These are phyloP conservation scores for Royoungia palumana DNA, from an alignment of 768 basidiomycete genomes.

Conservation along the genomic window DNA sequence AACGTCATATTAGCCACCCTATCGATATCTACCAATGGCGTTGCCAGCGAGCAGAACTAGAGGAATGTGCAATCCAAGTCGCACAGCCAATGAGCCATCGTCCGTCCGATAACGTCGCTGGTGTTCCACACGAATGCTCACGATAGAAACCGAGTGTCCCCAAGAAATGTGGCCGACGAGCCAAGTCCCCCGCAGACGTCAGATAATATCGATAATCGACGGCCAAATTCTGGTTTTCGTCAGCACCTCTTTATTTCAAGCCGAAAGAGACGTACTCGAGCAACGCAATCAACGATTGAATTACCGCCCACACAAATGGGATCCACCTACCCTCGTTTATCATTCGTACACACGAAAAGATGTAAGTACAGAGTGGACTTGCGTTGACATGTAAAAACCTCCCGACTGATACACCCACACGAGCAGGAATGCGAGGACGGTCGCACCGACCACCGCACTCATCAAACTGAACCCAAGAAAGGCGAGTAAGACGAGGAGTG, in stretches of 20 bases:
- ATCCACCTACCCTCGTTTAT: constrained; percentile 33
- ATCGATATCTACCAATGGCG: no score
- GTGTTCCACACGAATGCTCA: no score
- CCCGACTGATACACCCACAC: constrained; percentile 38
- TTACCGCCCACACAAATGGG: constrained; percentile 40
- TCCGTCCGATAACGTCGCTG: no score
- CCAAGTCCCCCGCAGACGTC: neutral
- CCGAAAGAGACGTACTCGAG: constrained; percentile 31
- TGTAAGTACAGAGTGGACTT: constrained; percentile 2
- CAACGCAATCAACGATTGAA: constrained; percentile 39
- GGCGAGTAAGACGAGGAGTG: constrained; percentile 37
- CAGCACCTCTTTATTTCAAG: neutral
- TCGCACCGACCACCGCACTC: constrained; percentile 38
- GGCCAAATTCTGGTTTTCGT: constrained; percentile 39
- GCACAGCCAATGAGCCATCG: no score
- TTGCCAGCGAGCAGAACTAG: no score
- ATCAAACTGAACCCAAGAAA: constrained; percentile 35
- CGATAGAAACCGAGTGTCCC: no score
- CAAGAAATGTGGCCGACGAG: no score
- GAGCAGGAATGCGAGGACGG: constrained; percentile 38
- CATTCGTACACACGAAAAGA: no score
- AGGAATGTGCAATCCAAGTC: no score
- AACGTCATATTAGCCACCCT: no score
- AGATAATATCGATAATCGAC: constrained; percentile 41
- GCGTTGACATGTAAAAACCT: constrained; percentile 42